These are phyloP conservation scores for Phytopythium chamaehyphon DNA, from an alignment of 352 stramenopile species.

Conservation along the genomic window DNA sequence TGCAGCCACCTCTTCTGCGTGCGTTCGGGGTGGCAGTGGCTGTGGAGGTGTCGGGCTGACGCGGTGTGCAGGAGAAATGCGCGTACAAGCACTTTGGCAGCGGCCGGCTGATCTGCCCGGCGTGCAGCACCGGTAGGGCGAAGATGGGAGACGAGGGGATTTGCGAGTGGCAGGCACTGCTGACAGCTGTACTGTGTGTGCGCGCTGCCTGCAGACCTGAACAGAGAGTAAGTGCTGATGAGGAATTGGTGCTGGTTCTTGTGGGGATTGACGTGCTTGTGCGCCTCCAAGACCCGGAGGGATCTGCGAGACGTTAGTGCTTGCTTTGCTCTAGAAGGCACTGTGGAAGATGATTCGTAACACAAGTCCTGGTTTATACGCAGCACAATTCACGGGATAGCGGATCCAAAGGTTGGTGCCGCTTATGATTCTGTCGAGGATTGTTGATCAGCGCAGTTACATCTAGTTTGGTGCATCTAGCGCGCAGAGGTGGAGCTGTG, in stretches of 20 bases:
- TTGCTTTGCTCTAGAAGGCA: too few relatives aligned
- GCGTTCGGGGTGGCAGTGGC: too few relatives aligned
- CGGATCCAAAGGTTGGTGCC: slow-evolving; percentile 47
- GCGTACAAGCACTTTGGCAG: slow-evolving; percentile 79
- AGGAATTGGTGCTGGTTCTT: not conserved
- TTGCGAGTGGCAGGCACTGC: too few relatives aligned
- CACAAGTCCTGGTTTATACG: too few relatives aligned
- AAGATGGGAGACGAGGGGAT: too few relatives aligned
- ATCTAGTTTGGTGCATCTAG: slow-evolving; percentile 2
- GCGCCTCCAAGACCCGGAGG: slow-evolving; percentile 25
- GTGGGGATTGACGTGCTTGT: not conserved
- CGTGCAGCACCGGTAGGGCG: slow-evolving; percentile 17
- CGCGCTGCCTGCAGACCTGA: slow-evolving; percentile 55
- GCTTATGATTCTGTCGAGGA: not conserved
- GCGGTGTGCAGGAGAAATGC: slow-evolving; percentile 66
- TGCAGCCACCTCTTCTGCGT: slow-evolving; percentile 80
- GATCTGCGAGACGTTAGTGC: slow-evolving; percentile 76
- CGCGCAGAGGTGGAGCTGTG: slow-evolving; percentile 6
- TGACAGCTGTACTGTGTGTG: too few relatives aligned
- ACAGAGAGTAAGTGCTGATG: slow-evolving; percentile 31
- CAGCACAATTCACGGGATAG: slow-evolving; percentile 65
- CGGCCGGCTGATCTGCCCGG: slow-evolving; percentile 57
- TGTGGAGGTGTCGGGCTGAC: too few relatives aligned
- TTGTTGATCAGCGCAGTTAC: too few relatives aligned
- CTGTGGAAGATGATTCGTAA: too few relatives aligned